Percentiles rank a stretch among this genome's conserved stretches.
Evolutionary conservation across 306 rosid genomes (phyloP).

Genomic region (Betula pendula): DNA sequence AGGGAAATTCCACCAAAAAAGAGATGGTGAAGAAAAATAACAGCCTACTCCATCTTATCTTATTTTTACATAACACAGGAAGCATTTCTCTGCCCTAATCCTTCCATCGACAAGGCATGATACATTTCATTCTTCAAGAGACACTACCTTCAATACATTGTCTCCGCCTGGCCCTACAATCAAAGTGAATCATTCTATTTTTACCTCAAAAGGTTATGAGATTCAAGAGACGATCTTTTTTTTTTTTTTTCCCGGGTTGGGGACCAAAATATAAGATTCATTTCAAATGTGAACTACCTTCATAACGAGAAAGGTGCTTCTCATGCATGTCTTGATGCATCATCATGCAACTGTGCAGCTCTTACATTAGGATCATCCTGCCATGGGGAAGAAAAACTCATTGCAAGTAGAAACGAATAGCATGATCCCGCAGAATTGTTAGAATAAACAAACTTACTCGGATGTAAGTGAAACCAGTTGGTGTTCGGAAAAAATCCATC

Average conservation of each 20-base stretch:
- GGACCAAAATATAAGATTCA: slow-evolving; percentile 17
- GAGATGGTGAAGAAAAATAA: slow-evolving; percentile 29
- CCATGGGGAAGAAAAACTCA: slow-evolving; percentile 30
- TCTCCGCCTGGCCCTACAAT: slow-evolving; percentile 41
- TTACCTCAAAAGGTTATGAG: slow-evolving; percentile 8
- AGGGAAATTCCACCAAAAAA: slow-evolving; percentile 30
- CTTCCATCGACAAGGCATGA: slow-evolving; percentile 32
- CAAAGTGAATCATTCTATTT: slow-evolving; percentile 24
- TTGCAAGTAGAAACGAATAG: slow-evolving; percentile 9
- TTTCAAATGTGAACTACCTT: slow-evolving; percentile 32
- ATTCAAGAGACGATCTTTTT: slow-evolving; percentile 22
- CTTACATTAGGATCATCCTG: slow-evolving; percentile 95
- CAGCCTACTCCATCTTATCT: slow-evolving; percentile 37
- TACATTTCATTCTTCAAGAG: slow-evolving; percentile 35
- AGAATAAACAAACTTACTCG: slow-evolving; percentile 67
- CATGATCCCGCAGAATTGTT: not conserved
- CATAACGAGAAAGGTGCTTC: slow-evolving; percentile 16
- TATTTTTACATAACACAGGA: slow-evolving; percentile 55
- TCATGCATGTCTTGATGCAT: slow-evolving; percentile 88
- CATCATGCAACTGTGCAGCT: slow-evolving; percentile 88
- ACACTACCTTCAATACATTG: slow-evolving; percentile 33
- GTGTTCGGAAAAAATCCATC: slow-evolving; percentile 80
- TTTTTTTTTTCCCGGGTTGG: not conserved
- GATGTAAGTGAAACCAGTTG: slow-evolving; percentile 69
- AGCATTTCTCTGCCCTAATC: slow-evolving; percentile 30